These are phyloP conservation scores for Dichotomocladium elegans DNA, from an alignment of 371 early-diverging fungal species.

Conservation along the genomic window DNA sequence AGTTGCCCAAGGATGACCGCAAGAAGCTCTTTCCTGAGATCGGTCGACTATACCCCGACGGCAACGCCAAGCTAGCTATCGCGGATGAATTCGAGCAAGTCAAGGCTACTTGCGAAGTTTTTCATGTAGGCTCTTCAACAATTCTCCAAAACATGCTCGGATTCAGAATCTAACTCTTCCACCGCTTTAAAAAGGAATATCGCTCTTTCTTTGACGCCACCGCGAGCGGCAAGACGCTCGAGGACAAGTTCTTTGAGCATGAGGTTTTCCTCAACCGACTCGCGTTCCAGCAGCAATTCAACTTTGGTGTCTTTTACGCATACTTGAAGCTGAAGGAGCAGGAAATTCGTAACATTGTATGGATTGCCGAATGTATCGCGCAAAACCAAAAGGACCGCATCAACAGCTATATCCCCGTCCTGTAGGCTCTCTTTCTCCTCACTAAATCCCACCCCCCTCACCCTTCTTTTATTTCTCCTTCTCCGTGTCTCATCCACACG, in stretches of 20 bases:
- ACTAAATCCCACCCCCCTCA: too few species aligned
- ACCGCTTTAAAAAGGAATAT: slow-evolving; percentile 73
- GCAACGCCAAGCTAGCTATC: slow-evolving; percentile 75
- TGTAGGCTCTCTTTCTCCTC: too few species aligned
- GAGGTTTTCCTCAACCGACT: slow-evolving; percentile 92
- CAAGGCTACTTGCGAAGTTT: slow-evolving; percentile 75
- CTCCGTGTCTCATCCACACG: too few species aligned
- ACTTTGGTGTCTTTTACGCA: slow-evolving; percentile 94
- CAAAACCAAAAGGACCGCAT: slow-evolving; percentile 96
- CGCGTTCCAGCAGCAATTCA: slow-evolving; percentile 95
- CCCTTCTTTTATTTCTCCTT: too few species aligned
- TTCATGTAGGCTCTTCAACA: slow-evolving; percentile 60
- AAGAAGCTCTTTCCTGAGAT: slow-evolving; percentile 87
- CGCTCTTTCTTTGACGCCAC: slow-evolving; percentile 63
- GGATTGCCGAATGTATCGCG: slow-evolving; percentile 99
- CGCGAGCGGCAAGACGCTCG: slow-evolving; percentile 64
- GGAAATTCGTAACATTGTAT: slow-evolving; percentile 98
- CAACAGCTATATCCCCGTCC: slow-evolving; percentile 86
- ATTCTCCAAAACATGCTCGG: too few species aligned
- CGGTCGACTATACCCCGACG: slow-evolving; percentile 93
- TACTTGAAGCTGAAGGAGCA: slow-evolving; percentile 98
- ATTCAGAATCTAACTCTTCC: too few species aligned
- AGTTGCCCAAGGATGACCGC: slow-evolving; percentile 94
- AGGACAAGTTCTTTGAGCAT: slow-evolving; percentile 93
- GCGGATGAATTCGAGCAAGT: slow-evolving; percentile 96